A percentile compares a stretch with the other conserved stretches of the same genome.
These are phyloP conservation scores for Termitomyces sp. DNA, from an alignment of 768 basidiomycete genomes.

Conservation along the genomic window DNA sequence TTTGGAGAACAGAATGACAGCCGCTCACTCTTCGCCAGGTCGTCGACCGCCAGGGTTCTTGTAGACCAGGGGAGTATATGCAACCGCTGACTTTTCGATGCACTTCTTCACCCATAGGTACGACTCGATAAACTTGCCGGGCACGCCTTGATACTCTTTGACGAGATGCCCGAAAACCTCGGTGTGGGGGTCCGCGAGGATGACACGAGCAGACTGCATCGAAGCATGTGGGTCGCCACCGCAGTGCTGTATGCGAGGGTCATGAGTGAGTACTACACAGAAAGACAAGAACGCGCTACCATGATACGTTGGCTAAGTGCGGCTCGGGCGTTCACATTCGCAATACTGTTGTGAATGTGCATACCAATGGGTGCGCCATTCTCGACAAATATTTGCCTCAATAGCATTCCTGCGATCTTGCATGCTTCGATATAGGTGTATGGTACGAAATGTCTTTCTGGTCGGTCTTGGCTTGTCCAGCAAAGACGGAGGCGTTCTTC, in stretches of 20 bases:
- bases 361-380: constrained; percentile 65
- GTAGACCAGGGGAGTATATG: constrained; percentile 75
- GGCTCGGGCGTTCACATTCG: constrained; percentile 70
- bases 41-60: constrained; percentile 83
- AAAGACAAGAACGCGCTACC: constrained; percentile 36
- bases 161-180: constrained; percentile 74
- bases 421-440: constrained; percentile 85
- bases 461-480: constrained; percentile 68
- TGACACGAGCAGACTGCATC: constrained; percentile 68
- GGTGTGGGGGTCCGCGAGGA: constrained; percentile 78
- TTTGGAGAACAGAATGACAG: constrained; percentile 2
- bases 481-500: constrained; percentile 74
- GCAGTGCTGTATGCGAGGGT: constrained; percentile 53
- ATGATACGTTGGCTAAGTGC: constrained; percentile 69
- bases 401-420: constrained; percentile 68
- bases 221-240: constrained; percentile 77
- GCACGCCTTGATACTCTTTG: constrained; percentile 65
- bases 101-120: constrained; percentile 85
- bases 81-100: constrained; percentile 61
- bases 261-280: neutral
- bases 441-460: constrained; percentile 76
- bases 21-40: constrained; percentile 72
- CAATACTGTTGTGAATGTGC: constrained; percentile 81
- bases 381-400: constrained; percentile 76
- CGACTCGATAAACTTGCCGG: constrained; percentile 77